A percentile compares a stretch with the other conserved stretches of the same genome.
These are phyloP conservation scores for Gonium pectorale DNA, from an alignment of 139 green algal genomes.

Conservation along the genomic window DNA sequence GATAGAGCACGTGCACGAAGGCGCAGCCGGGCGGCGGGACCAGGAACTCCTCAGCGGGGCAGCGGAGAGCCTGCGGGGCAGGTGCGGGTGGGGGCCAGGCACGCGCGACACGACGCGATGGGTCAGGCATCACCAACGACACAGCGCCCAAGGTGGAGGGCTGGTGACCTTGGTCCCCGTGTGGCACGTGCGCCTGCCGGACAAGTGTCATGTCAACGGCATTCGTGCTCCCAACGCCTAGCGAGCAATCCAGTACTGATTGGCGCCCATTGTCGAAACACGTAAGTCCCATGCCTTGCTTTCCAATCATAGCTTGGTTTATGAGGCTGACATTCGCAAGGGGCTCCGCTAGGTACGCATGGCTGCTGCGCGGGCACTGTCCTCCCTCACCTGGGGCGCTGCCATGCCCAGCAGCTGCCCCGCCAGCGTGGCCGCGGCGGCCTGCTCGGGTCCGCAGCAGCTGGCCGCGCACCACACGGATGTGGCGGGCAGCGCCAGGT, in stretches of 20 bases:
- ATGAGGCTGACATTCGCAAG: too few relatives aligned
- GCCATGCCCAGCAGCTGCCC: slow-evolving; percentile 28
- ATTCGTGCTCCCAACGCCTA: too few relatives aligned
- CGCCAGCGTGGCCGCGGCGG: neutral
- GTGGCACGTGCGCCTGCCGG: too few relatives aligned
- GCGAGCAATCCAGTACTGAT: too few relatives aligned
- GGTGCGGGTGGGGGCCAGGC: neutral
- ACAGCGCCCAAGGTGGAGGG: too few relatives aligned
- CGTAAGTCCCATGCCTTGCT: neutral
- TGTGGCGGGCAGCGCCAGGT: neutral
- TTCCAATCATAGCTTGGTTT: too few relatives aligned
- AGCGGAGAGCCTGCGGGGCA: neutral
- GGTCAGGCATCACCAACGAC: too few relatives aligned
- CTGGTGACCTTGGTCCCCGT: too few relatives aligned
- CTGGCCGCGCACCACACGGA: slow-evolving; percentile 11
- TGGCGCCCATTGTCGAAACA: neutral
- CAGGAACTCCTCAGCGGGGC: slow-evolving; percentile 28
- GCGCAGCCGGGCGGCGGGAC: neutral
- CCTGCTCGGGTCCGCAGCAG: neutral
- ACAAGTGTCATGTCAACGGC: too few relatives aligned
- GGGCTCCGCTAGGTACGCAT: too few relatives aligned
- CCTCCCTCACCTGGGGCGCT: neutral
- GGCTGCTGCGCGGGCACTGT: neutral
- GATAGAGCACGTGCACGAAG: neutral
- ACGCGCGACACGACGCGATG: too few relatives aligned